Evolutionary conservation across 169 alveolate species (phyloP).

Genomic region (Eimeria necatrix): DNA sequence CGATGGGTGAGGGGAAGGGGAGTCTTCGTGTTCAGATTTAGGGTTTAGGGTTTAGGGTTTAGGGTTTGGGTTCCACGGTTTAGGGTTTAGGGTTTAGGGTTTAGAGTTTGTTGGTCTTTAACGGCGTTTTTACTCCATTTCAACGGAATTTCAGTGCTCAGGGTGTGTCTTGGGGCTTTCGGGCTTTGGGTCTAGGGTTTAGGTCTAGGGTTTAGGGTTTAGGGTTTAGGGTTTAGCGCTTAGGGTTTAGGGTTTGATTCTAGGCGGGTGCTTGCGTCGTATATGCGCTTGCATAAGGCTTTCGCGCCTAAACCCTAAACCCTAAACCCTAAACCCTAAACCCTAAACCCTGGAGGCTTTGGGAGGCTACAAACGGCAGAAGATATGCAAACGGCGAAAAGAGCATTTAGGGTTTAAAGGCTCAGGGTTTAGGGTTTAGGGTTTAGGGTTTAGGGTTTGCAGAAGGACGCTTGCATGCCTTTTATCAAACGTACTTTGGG

Average conservation of each 20-base stretch:
- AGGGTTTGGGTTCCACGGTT: neutral
- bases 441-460: slow-evolving; percentile 13
- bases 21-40: no score
- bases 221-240: slow-evolving; percentile 38
- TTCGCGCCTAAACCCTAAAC: neutral
- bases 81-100: neutral
- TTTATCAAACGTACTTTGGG: neutral
- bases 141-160: no score
- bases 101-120: neutral
- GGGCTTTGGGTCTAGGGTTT: no score
- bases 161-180: no score
- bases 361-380: neutral
- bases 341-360: no score
- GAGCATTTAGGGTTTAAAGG: neutral
- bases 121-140: neutral
- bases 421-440: neutral
- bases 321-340: slow-evolving; percentile 32
- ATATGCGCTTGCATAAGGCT: neutral
- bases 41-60: no score
- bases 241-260: slow-evolving; percentile 7
- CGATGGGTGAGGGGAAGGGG: no score
- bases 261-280: no score
- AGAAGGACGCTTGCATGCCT: neutral
- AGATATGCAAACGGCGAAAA: neutral
- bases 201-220: slow-evolving; percentile 10